Evolutionary conservation across 495 filamentous ascomycete species (phyloP), one percentile per base, ranked within the genome.

Genomic region (Astrothelium subdiscretum): DNA sequence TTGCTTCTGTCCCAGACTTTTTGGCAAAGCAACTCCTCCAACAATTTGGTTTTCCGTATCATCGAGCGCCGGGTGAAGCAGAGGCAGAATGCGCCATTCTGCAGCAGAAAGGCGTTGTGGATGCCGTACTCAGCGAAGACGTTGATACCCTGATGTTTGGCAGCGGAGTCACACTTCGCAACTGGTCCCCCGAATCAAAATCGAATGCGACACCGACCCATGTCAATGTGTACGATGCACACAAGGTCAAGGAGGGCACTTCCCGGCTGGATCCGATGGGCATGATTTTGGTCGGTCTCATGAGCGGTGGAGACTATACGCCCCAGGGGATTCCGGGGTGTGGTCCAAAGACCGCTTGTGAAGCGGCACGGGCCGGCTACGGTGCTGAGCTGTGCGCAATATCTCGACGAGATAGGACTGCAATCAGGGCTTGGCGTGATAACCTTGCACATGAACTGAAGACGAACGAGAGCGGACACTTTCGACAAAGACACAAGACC

Each of bases 121-220:
- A 99, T 74, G 94, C 89, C 0, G 95, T 97, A 13, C 81, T 99
- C 68, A 97, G 90, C 70, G 92, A 99, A 72, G 95, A 99, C 77
- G 91, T 97, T 40, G 95, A 99, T 72, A 91, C 95, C 2, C 80
- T 99, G 67, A 97, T 99, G 95, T 99, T 97, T 71, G 95, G 95
- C 1, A 91, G 89, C 54, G 83, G 80, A 0, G 71, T 81, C 54
- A 94, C 85, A 0, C 74, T 97, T 32, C 82, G 90, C 63, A 92
- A 91, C 67, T 98, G 91, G 84, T 87, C 88, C 0, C 81, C 85
- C 24, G 90, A 95, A 72, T 80, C 77, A 22, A 75, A 78, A 1
- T 77, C 79, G 1, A 79, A 76, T 62, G 84, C 86, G 62, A 81
- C 80, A 1, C 88, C 91, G 4, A 97, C 95, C 1, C 94, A 97